Percentiles rank a stretch among this genome's conserved stretches.
Conservation (phyloP, 2,329 filamentous ascomycete genomes). For the Sphaerulina musiva region DNA sequence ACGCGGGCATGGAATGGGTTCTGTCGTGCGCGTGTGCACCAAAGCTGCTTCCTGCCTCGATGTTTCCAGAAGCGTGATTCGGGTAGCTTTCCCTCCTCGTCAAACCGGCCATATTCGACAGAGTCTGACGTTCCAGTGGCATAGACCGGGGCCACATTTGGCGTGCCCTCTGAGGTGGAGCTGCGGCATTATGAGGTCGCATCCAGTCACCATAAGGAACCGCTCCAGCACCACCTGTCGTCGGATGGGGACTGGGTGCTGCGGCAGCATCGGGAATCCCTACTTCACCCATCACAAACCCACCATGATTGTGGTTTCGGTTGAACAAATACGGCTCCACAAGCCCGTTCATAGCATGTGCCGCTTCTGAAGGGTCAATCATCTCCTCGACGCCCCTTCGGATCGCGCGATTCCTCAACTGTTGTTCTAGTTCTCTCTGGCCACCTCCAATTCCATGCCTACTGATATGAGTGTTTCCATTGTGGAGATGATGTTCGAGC, state of each 20-base stretch:
- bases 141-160: not conserved
- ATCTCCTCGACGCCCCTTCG: not conserved
- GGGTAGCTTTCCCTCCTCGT: not conserved
- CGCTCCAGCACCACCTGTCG: not conserved
- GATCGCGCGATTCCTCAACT: not conserved
- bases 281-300: conserved; percentile 3
- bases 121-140: not conserved
- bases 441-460: not conserved
- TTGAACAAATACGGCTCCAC: not conserved
- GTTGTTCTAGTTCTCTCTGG: not conserved
- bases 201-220: conserved; percentile 3
- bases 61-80: not conserved
- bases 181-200: not conserved
- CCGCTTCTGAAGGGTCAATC: not conserved
- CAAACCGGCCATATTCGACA: not conserved
- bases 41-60: not conserved
- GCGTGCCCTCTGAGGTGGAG: not conserved
- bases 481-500: conserved; percentile 5
- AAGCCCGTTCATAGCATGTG: not conserved
- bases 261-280: not conserved
- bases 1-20: too few relatives aligned
- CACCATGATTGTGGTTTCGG: not conserved
- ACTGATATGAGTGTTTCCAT: conserved; percentile 1
- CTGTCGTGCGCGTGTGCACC: not conserved
- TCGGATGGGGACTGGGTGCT: not conserved